Percentiles rank a stretch among this genome's conserved stretches.
Conservation (phyloP, 305 asterid genomes). For the Fraxinus floribunda region DNA sequence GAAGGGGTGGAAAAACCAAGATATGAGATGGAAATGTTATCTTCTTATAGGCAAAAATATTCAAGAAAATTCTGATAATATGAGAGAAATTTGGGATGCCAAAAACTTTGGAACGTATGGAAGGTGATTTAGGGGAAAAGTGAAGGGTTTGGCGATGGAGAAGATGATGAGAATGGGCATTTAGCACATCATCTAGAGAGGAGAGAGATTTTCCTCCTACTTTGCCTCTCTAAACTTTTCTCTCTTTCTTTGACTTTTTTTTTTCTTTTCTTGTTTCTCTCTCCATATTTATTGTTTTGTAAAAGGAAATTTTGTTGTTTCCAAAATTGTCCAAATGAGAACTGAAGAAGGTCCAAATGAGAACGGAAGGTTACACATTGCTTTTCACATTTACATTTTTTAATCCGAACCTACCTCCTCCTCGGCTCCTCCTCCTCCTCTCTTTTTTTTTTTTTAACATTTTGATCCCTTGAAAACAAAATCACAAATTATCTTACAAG, state of each 20-base stretch:
- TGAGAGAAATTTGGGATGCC: neutral
- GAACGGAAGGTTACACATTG: neutral
- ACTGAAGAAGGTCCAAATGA: no score
- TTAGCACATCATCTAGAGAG: neutral
- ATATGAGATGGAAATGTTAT: neutral
- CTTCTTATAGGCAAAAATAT: neutral
- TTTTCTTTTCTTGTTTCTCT: neutral
- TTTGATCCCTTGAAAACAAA: neutral
- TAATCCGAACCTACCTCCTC: neutral
- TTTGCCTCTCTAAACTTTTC: neutral
- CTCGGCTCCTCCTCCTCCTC: no score
- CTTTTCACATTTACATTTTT: neutral
- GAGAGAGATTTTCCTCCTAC: neutral
- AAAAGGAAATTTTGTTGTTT: neutral
- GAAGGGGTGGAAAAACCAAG: slow-evolving; percentile 3
- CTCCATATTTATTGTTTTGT: neutral
- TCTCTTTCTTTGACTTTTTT: neutral
- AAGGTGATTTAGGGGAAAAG: neutral
- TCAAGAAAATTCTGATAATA: neutral
- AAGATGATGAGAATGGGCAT: neutral
- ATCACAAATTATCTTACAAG: neutral
- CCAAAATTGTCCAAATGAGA: neutral
- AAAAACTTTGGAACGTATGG: neutral
- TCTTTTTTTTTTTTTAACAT: neutral
- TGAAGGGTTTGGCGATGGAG: neutral